Evolutionary conservation across 441 rosid genomes (phyloP).

Genomic region (Jatropha podagrica): DNA sequence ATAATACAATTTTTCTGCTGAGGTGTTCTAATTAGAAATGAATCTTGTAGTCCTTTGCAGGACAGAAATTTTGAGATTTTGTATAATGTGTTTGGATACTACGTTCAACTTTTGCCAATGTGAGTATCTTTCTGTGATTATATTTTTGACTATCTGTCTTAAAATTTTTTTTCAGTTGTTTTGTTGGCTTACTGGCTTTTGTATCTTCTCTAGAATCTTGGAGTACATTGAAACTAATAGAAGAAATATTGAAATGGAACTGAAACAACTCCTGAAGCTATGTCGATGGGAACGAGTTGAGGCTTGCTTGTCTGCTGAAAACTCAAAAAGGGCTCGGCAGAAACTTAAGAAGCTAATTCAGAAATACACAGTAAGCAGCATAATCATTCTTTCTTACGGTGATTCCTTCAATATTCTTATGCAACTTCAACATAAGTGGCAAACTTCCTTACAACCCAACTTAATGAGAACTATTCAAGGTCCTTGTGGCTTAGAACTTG

Average conservation of each 20-base stretch:
- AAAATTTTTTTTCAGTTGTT: conserved; percentile 11
- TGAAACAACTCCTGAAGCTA: conserved; percentile 68
- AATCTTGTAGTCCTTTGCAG: conserved; percentile 55
- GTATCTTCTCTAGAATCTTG: conserved; percentile 50
- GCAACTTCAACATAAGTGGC: neutral
- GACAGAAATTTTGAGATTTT: conserved; percentile 60
- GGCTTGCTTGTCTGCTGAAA: conserved; percentile 53
- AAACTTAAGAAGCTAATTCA: conserved; percentile 77
- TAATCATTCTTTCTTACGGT: neutral
- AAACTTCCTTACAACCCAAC: neutral
- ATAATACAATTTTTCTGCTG: neutral
- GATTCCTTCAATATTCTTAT: conserved; percentile 4
- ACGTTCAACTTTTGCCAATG: conserved; percentile 85
- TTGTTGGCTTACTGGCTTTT: conserved; percentile 29
- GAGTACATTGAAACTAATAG: conserved; percentile 59
- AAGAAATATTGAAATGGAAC: conserved; percentile 55
- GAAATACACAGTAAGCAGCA: conserved; percentile 70
- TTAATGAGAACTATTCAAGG: neutral
- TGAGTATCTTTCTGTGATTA: conserved; percentile 36
- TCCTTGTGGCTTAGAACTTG: neutral
- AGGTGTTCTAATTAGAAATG: conserved; percentile 25
- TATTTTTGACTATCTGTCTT: conserved; percentile 9
- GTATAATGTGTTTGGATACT: conserved; percentile 88
- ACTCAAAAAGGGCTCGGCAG: conserved; percentile 65
- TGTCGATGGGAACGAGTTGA: conserved; percentile 85